phyloP scores from a whole-genome alignment of 2,329 filamentous ascomycete species.

The Moelleriella libera region DNA sequence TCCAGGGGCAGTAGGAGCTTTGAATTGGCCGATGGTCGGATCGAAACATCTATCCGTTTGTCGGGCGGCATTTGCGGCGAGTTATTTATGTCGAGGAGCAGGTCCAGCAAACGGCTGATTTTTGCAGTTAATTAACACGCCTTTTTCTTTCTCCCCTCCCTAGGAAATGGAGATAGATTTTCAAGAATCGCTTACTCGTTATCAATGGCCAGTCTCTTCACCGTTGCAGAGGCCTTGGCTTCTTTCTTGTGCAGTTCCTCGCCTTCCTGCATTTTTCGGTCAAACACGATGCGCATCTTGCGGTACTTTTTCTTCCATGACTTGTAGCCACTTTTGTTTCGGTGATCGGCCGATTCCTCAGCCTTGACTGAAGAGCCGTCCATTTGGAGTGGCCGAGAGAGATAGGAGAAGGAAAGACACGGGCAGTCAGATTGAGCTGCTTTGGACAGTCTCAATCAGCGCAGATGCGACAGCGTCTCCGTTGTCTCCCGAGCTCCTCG shows the following conservation, averaged over 20 bases:
- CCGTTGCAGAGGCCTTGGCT: conserved; percentile 65
- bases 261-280: conserved; percentile 64
- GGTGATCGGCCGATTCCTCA: conserved; percentile 28
- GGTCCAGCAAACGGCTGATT: conserved; percentile 67
- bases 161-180: not conserved
- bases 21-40: conserved; percentile 27
- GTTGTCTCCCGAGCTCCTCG: too few relatives aligned
- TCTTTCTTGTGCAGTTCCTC: conserved; percentile 73
- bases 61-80: conserved; percentile 62
- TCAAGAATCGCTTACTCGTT: conserved; percentile 57
- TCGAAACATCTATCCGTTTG: conserved; percentile 58
- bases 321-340: conserved; percentile 38
- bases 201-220: conserved; percentile 73
- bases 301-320: conserved; percentile 89
- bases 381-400: conserved; percentile 8
- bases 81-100: conserved; percentile 82
- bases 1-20: conserved; percentile 19
- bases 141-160: not conserved
- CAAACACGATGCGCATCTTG: conserved; percentile 73
- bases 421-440: too few relatives aligned
- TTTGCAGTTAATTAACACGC: not conserved
- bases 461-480: too few relatives aligned
- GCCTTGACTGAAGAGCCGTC: conserved; percentile 23
- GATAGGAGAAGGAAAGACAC: too few relatives aligned
- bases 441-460: too few relatives aligned